These are phyloP conservation scores for Maudiozyma turicensis DNA, from an alignment of 805 yeast species.

Conservation along the genomic window DNA sequence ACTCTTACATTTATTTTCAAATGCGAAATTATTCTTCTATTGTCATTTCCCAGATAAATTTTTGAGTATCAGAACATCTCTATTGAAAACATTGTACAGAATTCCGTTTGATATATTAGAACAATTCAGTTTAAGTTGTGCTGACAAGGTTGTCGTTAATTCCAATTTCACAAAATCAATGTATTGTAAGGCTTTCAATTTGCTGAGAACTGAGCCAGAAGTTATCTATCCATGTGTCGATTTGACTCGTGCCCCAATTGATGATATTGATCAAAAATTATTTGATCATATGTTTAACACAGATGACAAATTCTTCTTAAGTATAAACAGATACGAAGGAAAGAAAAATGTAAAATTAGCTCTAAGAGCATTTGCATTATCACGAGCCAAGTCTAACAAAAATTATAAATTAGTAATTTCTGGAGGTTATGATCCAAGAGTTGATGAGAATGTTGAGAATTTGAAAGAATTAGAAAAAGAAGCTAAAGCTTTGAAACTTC, in stretches of 20 bases:
- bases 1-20: constrained; percentile 39
- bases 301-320: constrained; percentile 40
- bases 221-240: constrained; percentile 60
- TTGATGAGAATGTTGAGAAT: constrained; percentile 66
- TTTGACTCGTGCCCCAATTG: constrained; percentile 25
- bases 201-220: constrained; percentile 22
- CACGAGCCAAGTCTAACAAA: constrained; percentile 20
- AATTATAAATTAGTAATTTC: constrained; percentile 55
- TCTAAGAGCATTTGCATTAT: constrained; percentile 48
- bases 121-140: constrained; percentile 62
- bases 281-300: constrained; percentile 10
- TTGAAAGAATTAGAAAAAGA: constrained; percentile 48
- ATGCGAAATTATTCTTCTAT: constrained; percentile 58
- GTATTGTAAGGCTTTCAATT: constrained; percentile 53
- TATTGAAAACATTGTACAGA: constrained; percentile 58
- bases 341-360: constrained; percentile 80
- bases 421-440: constrained; percentile 83
- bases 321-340: constrained; percentile 82
- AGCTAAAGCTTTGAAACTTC: constrained; percentile 37
- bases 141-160: constrained; percentile 81
- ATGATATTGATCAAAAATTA: constrained; percentile 11
- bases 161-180: constrained; percentile 71
- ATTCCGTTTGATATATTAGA: constrained; percentile 78
- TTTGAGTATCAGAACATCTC: constrained; percentile 49
- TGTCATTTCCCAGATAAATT: constrained; percentile 95